These are phyloP conservation scores for Trichothecium sympodiale DNA, from an alignment of 2,329 filamentous ascomycete species.

Conservation along the genomic window DNA sequence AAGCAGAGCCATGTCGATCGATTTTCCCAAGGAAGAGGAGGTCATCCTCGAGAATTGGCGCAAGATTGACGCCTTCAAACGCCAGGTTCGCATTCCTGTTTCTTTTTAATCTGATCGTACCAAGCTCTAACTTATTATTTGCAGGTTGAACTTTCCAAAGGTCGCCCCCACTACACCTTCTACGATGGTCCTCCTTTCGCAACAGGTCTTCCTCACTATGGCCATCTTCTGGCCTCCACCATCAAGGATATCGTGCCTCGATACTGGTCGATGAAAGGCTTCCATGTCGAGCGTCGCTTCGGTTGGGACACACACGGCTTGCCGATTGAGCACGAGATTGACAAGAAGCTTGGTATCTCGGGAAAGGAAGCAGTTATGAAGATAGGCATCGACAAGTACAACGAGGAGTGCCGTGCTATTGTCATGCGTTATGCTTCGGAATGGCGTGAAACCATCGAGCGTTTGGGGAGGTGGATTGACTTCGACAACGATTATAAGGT, in stretches of 20 bases:
- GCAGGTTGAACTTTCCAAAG: constrained; percentile 69
- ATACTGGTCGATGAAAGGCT: constrained; percentile 97
- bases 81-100: constrained; percentile 50
- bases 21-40: constrained; percentile 90
- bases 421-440: constrained; percentile 84
- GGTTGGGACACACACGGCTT: constrained; percentile 94
- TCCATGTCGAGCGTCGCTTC: constrained; percentile 82
- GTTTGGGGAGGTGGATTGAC: constrained; percentile 90
- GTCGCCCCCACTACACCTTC: constrained; percentile 80
- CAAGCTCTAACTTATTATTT: neutral
- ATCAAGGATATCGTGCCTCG: constrained; percentile 96
- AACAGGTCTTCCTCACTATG: constrained; percentile 57
- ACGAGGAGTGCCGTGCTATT: constrained; percentile 81
- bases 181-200: constrained; percentile 81
- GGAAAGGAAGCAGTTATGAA: constrained; percentile 79
- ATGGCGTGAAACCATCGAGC: constrained; percentile 80
- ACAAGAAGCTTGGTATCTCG: constrained; percentile 87
- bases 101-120: constrained; percentile 1
- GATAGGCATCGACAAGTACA: constrained; percentile 81
- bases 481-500: constrained; percentile 97
- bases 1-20: constrained; percentile 58
- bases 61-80: constrained; percentile 83
- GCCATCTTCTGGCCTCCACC: constrained; percentile 76
- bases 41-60: constrained; percentile 75
- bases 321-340: constrained; percentile 93